A percentile compares a stretch with the other conserved stretches of the same genome.
Evolutionary conservation across 202 grass and related monocot genomes (phyloP).

Genomic region (Zoysia matrella): DNA sequence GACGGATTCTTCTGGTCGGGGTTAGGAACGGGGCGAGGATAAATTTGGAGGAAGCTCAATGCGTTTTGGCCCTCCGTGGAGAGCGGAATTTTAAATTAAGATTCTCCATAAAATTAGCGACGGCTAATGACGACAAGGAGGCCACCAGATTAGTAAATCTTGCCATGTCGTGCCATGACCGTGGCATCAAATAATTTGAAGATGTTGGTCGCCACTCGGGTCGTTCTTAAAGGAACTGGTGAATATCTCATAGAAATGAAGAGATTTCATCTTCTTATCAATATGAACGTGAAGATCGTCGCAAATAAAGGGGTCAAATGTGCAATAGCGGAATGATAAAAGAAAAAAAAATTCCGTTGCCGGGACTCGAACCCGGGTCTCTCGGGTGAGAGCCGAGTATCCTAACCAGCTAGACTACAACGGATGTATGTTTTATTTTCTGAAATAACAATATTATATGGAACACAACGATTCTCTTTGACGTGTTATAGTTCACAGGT

Average conservation of each 20-base stretch:
- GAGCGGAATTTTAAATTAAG: background rate
- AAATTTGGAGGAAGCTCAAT: constrained; percentile 19
- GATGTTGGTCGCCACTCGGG: background rate
- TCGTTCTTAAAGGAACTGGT: background rate
- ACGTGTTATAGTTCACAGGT: background rate
- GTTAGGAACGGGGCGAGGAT: constrained; percentile 23
- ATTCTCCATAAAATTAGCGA: background rate
- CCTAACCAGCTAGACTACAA: constrained; percentile 57
- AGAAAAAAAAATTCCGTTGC: constrained; percentile 49
- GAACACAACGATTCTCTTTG: background rate
- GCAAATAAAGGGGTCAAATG: background rate
- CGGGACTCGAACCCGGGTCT: constrained; percentile 85
- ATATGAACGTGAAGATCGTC: background rate
- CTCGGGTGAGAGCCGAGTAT: constrained; percentile 87
- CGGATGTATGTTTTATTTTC: fast-evolving
- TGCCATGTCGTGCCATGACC: background rate
- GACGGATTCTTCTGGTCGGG: constrained; percentile 27
- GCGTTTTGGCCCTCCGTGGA: background rate
- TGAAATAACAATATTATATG: background rate
- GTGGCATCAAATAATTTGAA: background rate
- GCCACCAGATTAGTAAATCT: background rate
- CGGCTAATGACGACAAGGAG: background rate
- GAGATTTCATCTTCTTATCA: background rate
- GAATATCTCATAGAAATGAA: background rate
- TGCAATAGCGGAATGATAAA: background rate